phyloP scores from a whole-genome alignment of 73 alveolate species.

The Paramecium octaurelia region DNA sequence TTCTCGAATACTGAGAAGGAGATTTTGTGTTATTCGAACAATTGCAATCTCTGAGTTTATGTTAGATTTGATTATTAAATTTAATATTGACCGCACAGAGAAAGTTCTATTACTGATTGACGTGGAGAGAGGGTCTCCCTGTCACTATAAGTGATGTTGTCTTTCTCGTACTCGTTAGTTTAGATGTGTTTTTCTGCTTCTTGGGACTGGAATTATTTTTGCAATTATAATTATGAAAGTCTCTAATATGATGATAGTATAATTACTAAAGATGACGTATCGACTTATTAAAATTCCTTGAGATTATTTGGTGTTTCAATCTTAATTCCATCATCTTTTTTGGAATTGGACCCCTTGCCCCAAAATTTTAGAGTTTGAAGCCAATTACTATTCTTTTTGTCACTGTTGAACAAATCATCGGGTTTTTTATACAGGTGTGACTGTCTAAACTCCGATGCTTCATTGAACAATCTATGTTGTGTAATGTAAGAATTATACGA shows the following conservation, averaged over 20 bases:
- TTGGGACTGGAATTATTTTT: not conserved
- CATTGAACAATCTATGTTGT: not conserved
- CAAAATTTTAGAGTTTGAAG: not conserved
- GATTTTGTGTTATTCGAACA: conserved; percentile 73
- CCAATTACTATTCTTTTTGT: conserved; percentile 1
- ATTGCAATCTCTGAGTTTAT: conserved; percentile 32
- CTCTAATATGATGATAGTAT: not conserved
- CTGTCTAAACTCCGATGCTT: not conserved
- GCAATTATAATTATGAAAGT: not conserved
- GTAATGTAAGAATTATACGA: not conserved
- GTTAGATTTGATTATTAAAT: not conserved
- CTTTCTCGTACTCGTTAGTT: not conserved
- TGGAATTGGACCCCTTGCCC: not conserved
- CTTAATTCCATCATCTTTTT: not conserved
- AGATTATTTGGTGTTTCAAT: not conserved
- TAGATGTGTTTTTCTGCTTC: not conserved
- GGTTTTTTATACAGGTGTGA: not conserved
- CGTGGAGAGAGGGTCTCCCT: not conserved
- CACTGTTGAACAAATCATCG: not conserved
- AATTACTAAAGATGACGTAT: not conserved
- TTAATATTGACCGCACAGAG: not conserved
- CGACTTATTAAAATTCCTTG: not conserved
- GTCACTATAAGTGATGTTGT: not conserved
- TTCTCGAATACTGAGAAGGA: conserved; percentile 71
- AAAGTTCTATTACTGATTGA: not conserved